Percentiles rank a stretch among this genome's conserved stretches.
These are phyloP conservation scores for Stephanodiscus minutulus DNA, from an alignment of 108 stramenopile genomes.

Conservation along the genomic window DNA sequence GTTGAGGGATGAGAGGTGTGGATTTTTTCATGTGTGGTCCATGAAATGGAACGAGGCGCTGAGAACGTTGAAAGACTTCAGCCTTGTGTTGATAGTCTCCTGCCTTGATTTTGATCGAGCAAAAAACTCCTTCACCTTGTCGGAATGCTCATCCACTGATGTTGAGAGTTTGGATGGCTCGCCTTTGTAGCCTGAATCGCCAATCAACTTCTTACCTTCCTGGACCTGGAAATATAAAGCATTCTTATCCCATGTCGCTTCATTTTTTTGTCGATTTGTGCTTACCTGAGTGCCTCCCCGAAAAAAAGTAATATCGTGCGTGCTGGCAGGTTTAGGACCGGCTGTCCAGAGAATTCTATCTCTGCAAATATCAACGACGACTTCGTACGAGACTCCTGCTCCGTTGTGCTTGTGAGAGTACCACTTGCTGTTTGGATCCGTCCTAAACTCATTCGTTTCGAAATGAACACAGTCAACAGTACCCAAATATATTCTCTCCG, in stretches of 20 bases:
- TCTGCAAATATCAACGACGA: slow-evolving; percentile 23
- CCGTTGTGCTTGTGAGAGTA: slow-evolving; percentile 48
- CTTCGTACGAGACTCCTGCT: slow-evolving; percentile 39
- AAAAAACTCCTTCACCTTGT: too few species aligned
- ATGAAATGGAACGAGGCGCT: too few species aligned
- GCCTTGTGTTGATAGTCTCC: too few species aligned
- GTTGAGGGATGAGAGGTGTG: too few species aligned
- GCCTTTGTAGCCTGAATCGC: slow-evolving; percentile 1
- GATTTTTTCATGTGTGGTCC: too few species aligned
- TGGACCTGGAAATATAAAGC: slow-evolving; percentile 1
- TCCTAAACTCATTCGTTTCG: background rate
- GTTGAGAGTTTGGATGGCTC: too few species aligned
- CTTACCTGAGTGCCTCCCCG: slow-evolving; percentile 1
- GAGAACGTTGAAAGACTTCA: too few species aligned
- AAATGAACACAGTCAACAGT: background rate
- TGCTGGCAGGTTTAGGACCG: slow-evolving; percentile 42
- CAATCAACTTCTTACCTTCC: background rate
- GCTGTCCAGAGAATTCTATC: slow-evolving; percentile 38
- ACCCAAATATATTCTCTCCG: background rate
- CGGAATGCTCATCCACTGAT: too few species aligned
- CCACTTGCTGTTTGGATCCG: slow-evolving; percentile 19
- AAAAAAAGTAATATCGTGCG: slow-evolving; percentile 42
- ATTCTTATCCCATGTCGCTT: slow-evolving; percentile 3
- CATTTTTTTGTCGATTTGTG: too few species aligned
- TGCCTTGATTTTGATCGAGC: too few species aligned